Base-by-base conservation (phyloP, 768 basidiomycete species). In the Mycena amicta region DNA sequence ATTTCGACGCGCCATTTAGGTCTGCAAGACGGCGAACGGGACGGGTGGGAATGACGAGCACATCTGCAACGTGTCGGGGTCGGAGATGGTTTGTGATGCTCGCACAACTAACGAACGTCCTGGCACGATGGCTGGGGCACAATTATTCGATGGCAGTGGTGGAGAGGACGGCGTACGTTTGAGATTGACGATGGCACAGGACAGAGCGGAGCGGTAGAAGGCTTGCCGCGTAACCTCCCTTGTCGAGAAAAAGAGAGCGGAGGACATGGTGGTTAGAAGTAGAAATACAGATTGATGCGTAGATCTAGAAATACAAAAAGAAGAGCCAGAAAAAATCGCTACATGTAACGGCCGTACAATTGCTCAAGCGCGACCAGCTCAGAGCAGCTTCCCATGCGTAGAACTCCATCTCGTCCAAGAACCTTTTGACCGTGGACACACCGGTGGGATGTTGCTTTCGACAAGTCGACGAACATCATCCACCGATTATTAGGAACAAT, bases 111-210 rank as follows among this genome's bases (percentile, higher is more conserved):
- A 58, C 63, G 59, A 27, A 58, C 63, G 59, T 11, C 64, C 60
- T 4, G 55, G 57, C 20, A 62, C 60, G 12, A 59, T 57, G 23
- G 61, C 60, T 61, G 30, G 28, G 41, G 20, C 12, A 26, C 13
- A 20, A 43, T 5, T 43, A 12, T 43, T 22, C 12, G 18, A 37
- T 6, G 11, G 20, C 26, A 49, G 23, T 37, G 41, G 33, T 47
- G 16, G 33, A 55, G 50, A 49, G 13, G 22, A 47, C 12, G 37
- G 83, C 92, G 75, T 73, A 98, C 96, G 96, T 66, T 94, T 97
- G 60, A 97, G 83, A 70, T 98, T 98, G 46, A 98, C 95, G 61
- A 97, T 89, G 1, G 92, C 96, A 72, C 83, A 90, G 0, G 90
- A 85, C 13, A 90, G 79, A 1, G 83, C 64, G 3, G 85, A 81